Conservation (phyloP, 1,139 yeast genomes). For the Debaryomyces sp. region DNA sequence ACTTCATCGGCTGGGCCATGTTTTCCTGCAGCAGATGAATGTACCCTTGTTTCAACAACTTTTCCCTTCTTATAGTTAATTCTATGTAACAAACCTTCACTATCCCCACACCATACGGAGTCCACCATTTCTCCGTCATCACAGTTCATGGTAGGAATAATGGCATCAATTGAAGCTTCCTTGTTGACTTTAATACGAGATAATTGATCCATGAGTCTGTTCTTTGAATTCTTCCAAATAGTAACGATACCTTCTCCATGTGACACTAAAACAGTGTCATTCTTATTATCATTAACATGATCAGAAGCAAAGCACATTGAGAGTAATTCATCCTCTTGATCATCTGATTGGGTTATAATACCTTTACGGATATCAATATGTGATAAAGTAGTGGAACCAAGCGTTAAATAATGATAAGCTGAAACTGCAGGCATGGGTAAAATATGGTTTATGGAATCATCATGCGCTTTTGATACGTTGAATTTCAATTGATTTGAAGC, state of each 20-base stretch:
- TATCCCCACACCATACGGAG: conserved; percentile 81
- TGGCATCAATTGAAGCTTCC: conserved; percentile 76
- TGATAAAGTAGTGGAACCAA: conserved; percentile 82
- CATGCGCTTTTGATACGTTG: conserved; percentile 59
- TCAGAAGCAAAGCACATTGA: conserved; percentile 69
- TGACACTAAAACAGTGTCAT: conserved; percentile 67
- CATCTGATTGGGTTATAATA: conserved; percentile 66
- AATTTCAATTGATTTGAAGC: conserved; percentile 40
- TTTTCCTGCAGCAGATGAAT: conserved; percentile 52
- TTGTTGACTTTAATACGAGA: conserved; percentile 73
- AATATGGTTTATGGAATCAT: conserved; percentile 77
- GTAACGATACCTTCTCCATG: conserved; percentile 95
- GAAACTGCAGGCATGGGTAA: conserved; percentile 67
- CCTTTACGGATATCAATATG: conserved; percentile 81
- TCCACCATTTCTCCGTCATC: conserved; percentile 54
- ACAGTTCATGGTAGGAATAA: conserved; percentile 74
- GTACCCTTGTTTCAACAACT: conserved; percentile 67
- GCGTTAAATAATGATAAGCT: conserved; percentile 77
- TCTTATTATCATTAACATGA: conserved; percentile 47
- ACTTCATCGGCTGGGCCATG: conserved; percentile 60
- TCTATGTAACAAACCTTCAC: conserved; percentile 76
- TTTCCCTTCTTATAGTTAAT: conserved; percentile 68
- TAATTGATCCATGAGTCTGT: conserved; percentile 74
- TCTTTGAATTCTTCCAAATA: conserved; percentile 78
- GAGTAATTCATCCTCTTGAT: conserved; percentile 89